These are phyloP conservation scores for Thelonectria olida DNA, from an alignment of 2,329 filamentous ascomycete species.

Conservation along the genomic window DNA sequence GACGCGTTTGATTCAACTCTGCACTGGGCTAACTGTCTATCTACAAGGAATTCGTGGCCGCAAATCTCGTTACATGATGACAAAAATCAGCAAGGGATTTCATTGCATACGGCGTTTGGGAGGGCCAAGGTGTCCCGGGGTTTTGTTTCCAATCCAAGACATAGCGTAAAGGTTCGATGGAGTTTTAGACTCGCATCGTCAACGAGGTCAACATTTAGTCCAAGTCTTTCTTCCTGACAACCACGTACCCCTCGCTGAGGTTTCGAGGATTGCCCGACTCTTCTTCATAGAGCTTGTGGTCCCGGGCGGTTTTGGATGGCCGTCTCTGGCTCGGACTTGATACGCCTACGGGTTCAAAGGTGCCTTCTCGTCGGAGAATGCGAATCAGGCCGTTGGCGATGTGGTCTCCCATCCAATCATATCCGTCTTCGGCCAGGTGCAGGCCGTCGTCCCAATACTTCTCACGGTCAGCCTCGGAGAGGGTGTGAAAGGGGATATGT, in stretches of 20 bases:
- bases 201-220: constrained; percentile 47
- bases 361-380: constrained; percentile 51
- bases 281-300: constrained; percentile 54
- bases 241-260: constrained; percentile 62
- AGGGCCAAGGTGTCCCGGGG: constrained; percentile 24
- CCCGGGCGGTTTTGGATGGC: constrained; percentile 3
- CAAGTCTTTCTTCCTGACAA: constrained; percentile 62
- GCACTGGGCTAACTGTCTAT: constrained; percentile 18
- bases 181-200: constrained; percentile 27
- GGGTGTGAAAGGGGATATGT: constrained; percentile 62
- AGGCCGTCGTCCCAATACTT: constrained; percentile 70
- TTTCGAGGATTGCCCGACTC: constrained; percentile 57
- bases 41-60: constrained; percentile 64
- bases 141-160: constrained; percentile 23
- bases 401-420: constrained; percentile 68
- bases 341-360: constrained; percentile 22
- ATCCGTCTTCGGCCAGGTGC: constrained; percentile 67
- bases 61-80: constrained; percentile 55
- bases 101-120: constrained; percentile 35
- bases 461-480: constrained; percentile 55
- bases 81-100: constrained; percentile 27
- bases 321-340: not conserved
- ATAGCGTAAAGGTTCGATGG: constrained; percentile 28
- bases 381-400: constrained; percentile 63
- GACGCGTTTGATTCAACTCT: not conserved